phyloP scores from a whole-genome alignment of 169 alveolate species.

The Hammondia hammondi region DNA sequence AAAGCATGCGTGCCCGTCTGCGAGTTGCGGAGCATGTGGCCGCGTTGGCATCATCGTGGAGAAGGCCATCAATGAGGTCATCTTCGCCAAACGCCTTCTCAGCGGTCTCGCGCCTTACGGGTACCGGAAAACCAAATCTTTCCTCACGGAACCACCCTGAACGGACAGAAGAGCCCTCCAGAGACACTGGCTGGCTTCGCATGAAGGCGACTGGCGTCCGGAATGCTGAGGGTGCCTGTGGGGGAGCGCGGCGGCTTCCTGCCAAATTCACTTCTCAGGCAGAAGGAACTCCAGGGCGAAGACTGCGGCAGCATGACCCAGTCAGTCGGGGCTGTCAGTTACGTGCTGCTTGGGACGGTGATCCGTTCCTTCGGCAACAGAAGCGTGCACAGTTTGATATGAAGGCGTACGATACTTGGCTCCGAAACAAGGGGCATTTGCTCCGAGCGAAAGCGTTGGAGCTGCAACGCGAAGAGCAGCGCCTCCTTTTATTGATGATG shows the following conservation, averaged over 20 bases:
- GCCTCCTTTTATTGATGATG: slow-evolving; percentile 47
- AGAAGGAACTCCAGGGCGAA: background rate
- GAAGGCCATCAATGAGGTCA: background rate
- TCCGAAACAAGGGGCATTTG: slow-evolving; percentile 58
- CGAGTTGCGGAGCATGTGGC: background rate
- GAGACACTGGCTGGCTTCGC: too few species aligned
- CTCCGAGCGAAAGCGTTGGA: slow-evolving; percentile 63
- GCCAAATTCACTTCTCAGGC: background rate
- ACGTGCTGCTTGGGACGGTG: slow-evolving; percentile 59
- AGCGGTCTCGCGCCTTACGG: too few species aligned
- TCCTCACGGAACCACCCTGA: too few species aligned
- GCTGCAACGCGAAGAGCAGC: slow-evolving; percentile 68
- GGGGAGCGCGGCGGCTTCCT: background rate
- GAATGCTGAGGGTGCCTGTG: too few species aligned
- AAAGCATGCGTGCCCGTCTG: background rate
- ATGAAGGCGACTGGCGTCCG: too few species aligned
- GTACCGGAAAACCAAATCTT: too few species aligned
- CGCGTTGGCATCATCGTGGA: background rate
- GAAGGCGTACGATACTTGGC: slow-evolving; percentile 67
- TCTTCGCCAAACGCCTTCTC: too few species aligned
- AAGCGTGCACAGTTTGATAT: slow-evolving; percentile 50
- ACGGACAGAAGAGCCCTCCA: too few species aligned
- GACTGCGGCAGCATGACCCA: slow-evolving; percentile 48
- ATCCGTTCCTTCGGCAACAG: slow-evolving; percentile 52
- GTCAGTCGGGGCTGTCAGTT: slow-evolving; percentile 62